phyloP scores from a whole-genome alignment of 2,329 filamentous ascomycete species.

The Aspergillus sergii region DNA sequence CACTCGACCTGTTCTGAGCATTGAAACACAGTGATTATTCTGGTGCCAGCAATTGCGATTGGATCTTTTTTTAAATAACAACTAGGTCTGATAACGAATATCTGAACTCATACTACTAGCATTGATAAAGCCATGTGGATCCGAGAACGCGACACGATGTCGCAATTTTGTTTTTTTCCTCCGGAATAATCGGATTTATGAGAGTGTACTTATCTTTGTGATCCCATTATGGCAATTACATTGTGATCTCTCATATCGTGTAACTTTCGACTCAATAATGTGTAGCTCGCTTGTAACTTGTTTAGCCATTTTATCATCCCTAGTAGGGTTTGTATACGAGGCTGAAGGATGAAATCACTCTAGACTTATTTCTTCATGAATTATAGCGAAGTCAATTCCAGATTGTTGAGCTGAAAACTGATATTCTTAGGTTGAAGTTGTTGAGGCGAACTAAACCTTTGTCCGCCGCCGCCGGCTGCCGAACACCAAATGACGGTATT shows the following conservation, averaged over 20 bases:
- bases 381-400: background rate
- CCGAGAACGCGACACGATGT: background rate
- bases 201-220: background rate
- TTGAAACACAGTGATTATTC: background rate
- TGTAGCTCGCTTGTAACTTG: background rate
- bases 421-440: background rate
- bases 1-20: background rate
- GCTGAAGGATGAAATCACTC: background rate
- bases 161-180: background rate
- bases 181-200: background rate
- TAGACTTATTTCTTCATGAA: background rate
- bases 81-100: background rate
- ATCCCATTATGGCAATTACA: background rate
- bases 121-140: background rate
- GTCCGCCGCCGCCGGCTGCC: background rate
- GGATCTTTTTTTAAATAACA: background rate
- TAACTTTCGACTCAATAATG: background rate
- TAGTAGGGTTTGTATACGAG: background rate
- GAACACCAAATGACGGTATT: background rate
- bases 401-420: background rate
- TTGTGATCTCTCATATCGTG: background rate
- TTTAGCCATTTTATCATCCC: no score
- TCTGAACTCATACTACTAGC: background rate
- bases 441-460: background rate
- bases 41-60: background rate